Base-by-base conservation (phyloP, 192 early-diverging fungal genomes). In the Bifiguratus adelaidae region DNA sequence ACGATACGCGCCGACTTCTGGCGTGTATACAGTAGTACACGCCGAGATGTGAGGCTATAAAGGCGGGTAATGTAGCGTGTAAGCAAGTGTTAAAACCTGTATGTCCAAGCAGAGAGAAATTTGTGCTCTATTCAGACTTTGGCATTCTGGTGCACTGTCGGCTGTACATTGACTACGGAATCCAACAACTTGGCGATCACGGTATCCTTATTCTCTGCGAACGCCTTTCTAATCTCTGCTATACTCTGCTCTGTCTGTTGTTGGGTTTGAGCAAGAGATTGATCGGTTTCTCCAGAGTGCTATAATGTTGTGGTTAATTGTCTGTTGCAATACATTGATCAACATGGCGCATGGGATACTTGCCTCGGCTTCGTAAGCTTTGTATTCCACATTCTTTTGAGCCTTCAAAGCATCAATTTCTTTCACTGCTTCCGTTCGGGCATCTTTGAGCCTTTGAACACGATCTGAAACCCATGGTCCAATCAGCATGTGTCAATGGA, bases 371-470 rank as follows among this genome's bases (percentile, higher is more conserved):
- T 88, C 85, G 60, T 81, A 90, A 20, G 57, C 53, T 49, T 75
- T 67, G 55, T 84, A 89, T 53, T 93, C 91, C 30, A 71, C 64
- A 53, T 81, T 81, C 74, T 94, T 97, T 60, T 78, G 71, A 30
- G 67, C 68, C 64, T 94, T 93, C 35, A 94, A 70, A 29, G 70
- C 71, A 34, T 88, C 84, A 48, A 98, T 92, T 41, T 93, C 95
- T 66, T 90, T 90, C 48, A 71, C 73, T 21, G 95, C 95, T 53
- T 93, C 90, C 8, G 83, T 78, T 49, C 95, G 85, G n/a, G 95
- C 95, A 57, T 91, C 91, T 73, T 93, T 92, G 40, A 98, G 70
- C 35, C 89, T 78, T 64, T 92, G 81, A 41, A 89, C 78, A 44
- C 95, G 89, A 68, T 93, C 83, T 88, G 50, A 48, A 16, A 34